These are phyloP conservation scores for Nicotiana paniculata DNA, from an alignment of 257 asterid genomes.

Conservation along the genomic window DNA sequence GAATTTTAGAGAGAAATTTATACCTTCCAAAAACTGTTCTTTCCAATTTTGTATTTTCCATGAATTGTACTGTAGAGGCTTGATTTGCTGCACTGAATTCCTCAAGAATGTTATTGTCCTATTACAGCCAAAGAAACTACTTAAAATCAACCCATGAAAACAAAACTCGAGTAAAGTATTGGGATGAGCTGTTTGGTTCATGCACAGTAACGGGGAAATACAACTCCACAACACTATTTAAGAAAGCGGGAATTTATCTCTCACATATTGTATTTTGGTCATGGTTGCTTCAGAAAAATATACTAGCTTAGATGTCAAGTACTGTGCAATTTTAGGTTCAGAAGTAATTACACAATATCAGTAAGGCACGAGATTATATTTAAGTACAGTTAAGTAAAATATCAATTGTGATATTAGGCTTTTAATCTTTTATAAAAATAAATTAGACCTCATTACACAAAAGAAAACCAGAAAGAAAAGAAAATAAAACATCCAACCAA, in stretches of 20 bases:
- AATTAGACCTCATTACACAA: background rate
- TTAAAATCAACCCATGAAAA: slow-evolving; percentile 1
- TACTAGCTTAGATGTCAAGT: background rate
- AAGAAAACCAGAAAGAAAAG: background rate
- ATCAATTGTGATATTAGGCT: background rate
- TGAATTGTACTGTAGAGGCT: slow-evolving; percentile 73
- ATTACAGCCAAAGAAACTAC: slow-evolving; percentile 16
- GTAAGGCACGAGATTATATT: background rate
- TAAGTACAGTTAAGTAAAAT: background rate
- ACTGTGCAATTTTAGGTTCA: background rate
- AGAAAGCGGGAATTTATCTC: background rate
- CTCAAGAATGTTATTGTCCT: slow-evolving; percentile 77
- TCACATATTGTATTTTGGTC: background rate
- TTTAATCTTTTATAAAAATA: background rate
- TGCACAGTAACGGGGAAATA: background rate
- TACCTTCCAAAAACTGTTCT: slow-evolving; percentile 84
- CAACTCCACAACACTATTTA: background rate
- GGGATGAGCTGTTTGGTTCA: background rate
- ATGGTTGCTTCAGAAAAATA: background rate
- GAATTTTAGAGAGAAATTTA: background rate
- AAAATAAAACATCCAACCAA: background rate
- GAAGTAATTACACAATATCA: background rate
- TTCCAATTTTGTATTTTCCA: slow-evolving; percentile 34
- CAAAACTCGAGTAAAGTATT: background rate
- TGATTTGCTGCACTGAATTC: slow-evolving; percentile 65